These are phyloP conservation scores for Xylogone sp. DNA, from an alignment of 2,329 filamentous ascomycete species.

Conservation along the genomic window DNA sequence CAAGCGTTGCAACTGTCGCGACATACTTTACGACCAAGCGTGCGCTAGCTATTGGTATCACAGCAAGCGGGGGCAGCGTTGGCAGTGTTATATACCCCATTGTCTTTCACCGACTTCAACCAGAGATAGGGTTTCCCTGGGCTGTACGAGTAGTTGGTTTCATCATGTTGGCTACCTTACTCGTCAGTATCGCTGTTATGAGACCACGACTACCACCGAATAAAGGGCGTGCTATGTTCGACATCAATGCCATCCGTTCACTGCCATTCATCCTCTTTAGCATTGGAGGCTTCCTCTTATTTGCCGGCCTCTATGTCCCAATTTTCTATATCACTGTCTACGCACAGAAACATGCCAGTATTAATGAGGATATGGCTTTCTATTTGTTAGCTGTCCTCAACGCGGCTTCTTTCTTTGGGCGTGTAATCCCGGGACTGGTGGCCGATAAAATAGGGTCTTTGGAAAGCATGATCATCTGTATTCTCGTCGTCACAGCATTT, in stretches of 20 bases:
- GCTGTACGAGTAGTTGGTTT: conserved; percentile 50
- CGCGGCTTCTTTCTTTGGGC: conserved; percentile 45
- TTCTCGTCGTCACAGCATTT: conserved; percentile 44
- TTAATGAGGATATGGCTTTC: conserved; percentile 42
- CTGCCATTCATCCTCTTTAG: conserved; percentile 28
- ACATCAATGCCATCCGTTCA: conserved; percentile 34
- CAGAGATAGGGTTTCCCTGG: conserved; percentile 49
- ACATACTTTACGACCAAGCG: conserved; percentile 42
- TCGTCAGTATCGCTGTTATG: conserved; percentile 37
- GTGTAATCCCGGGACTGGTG: conserved; percentile 46
- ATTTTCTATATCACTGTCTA: conserved; percentile 40
- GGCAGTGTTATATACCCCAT: conserved; percentile 56
- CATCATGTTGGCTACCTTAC: conserved; percentile 37
- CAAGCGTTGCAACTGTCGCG: conserved; percentile 34
- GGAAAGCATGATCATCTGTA: conserved; percentile 30
- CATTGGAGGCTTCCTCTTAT: conserved; percentile 36
- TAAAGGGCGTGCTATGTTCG: conserved; percentile 43
- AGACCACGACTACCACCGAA: conserved; percentile 39
- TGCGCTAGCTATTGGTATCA: conserved; percentile 40
- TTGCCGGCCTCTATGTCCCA: conserved; percentile 47
- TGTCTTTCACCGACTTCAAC: conserved; percentile 49
- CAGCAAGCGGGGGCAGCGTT: conserved; percentile 35
- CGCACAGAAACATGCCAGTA: conserved; percentile 23
- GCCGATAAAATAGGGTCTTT: conserved; percentile 43
- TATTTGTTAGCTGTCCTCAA: conserved; percentile 52